Conservation (phyloP, 345 rosid species). For the Iberis pinnata region DNA sequence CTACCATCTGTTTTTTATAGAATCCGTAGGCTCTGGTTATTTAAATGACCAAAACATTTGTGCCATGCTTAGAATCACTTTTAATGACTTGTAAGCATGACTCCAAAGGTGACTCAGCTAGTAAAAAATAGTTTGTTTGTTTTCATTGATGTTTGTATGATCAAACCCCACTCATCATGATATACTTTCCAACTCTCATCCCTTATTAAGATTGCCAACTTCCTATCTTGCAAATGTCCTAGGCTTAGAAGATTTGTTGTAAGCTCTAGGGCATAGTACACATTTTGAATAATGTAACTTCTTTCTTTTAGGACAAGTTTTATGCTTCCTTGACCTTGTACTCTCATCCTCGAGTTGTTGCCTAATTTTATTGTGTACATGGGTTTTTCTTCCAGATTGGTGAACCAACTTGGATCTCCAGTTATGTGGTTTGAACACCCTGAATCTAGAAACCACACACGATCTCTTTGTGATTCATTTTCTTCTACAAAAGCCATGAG, state of each 20-base stretch:
- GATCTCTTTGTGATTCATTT: not conserved
- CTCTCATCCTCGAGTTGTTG: not conserved
- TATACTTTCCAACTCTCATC: not conserved
- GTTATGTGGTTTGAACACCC: slow-evolving; percentile 12
- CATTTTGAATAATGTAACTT: not conserved
- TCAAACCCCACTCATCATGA: not conserved
- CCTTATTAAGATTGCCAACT: not conserved
- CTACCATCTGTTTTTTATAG: not conserved
- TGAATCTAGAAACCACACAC: not conserved
- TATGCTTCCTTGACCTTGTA: not conserved
- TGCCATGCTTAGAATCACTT: not conserved
- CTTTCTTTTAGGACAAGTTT: not conserved
- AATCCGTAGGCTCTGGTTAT: not conserved
- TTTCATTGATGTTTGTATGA: not conserved
- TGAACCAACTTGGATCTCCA: not conserved
- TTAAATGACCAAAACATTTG: not conserved
- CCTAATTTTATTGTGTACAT: not conserved
- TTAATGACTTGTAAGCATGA: not conserved
- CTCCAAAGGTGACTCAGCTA: accelerated
- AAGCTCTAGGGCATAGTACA: not conserved
- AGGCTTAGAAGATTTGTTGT: not conserved
- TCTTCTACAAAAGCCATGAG: not conserved
- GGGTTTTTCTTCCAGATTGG: not conserved
- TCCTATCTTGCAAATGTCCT: not conserved
- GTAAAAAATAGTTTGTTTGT: not conserved